Conservation (phyloP, 2,329 filamentous ascomycete species). For the Tolypocladium tundrense region DNA sequence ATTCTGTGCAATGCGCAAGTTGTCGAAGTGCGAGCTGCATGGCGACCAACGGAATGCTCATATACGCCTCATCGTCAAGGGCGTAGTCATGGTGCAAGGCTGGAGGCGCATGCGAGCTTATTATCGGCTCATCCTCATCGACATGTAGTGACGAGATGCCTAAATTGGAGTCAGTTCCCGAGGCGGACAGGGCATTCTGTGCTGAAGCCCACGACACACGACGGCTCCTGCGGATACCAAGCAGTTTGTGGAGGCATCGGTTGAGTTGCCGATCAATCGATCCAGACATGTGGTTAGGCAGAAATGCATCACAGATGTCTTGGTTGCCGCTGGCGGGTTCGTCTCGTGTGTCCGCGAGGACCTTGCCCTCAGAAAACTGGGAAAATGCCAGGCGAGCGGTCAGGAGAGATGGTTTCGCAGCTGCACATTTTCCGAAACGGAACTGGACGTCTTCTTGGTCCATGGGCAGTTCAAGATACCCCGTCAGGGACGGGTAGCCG, state of each 20-base stretch:
- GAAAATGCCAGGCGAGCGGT: constrained; percentile 43
- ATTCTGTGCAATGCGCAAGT: constrained; percentile 72
- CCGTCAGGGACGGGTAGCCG: constrained; percentile 51
- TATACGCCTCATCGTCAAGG: constrained; percentile 15
- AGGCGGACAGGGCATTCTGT: not conserved
- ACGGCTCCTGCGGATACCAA: not conserved
- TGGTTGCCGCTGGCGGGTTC: not conserved
- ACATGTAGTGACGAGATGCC: not conserved
- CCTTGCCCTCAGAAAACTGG: constrained; percentile 15
- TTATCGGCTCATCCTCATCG: not conserved
- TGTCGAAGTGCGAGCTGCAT: constrained; percentile 73
- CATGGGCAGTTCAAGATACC: constrained; percentile 33
- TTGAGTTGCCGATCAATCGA: not conserved
- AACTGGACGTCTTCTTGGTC: constrained; percentile 35
- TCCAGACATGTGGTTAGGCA: not conserved
- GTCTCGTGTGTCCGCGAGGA: not conserved
- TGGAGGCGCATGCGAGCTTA: constrained; percentile 4
- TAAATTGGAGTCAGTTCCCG: too few species aligned
- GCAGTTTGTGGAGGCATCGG: not conserved
- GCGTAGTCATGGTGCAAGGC: constrained; percentile 20
- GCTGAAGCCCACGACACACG: not conserved
- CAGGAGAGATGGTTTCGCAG: constrained; percentile 56
- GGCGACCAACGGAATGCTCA: constrained; percentile 44
- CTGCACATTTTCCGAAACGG: constrained; percentile 58
- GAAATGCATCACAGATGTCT: constrained; percentile 5